Conservation (phyloP, 164 flowering plant genomes). For the Magnolia changhungtana region DNA sequence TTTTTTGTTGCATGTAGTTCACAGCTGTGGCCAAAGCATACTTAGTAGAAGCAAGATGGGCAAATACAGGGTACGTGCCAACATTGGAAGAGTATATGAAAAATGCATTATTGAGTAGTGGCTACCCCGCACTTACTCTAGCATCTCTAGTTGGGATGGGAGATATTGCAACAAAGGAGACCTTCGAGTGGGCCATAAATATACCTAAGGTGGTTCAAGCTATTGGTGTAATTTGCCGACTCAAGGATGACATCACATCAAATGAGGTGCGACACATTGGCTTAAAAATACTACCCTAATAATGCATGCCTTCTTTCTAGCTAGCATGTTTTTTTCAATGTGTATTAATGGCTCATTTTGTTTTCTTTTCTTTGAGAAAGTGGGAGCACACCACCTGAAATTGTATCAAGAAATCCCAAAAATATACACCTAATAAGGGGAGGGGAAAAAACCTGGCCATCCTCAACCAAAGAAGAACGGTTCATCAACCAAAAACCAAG, state of each 20-base stretch:
- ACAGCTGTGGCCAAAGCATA: background rate
- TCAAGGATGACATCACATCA: background rate
- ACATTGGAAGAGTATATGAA: slow-evolving; percentile 32
- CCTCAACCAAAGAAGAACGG: too few species aligned
- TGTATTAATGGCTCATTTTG: too few species aligned
- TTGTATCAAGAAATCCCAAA: too few species aligned
- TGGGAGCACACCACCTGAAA: too few species aligned
- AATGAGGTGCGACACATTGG: background rate
- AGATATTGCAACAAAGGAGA: slow-evolving; percentile 23
- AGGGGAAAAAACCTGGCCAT: too few species aligned
- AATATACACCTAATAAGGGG: too few species aligned
- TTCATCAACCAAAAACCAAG: too few species aligned
- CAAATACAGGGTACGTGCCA: slow-evolving; percentile 20
- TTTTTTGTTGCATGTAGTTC: background rate
- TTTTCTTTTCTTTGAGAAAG: too few species aligned
- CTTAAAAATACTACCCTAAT: too few species aligned
- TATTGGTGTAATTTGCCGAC: background rate
- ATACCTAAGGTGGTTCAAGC: slow-evolving; percentile 16
- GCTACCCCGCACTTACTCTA: slow-evolving; percentile 8
- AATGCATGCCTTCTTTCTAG: too few species aligned
- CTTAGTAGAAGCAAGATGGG: slow-evolving; percentile 37
- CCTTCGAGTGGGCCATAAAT: slow-evolving; percentile 27
- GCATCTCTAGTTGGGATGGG: slow-evolving; percentile 24
- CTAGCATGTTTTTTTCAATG: too few species aligned
- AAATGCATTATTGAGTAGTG: slow-evolving; percentile 5